Evolutionary conservation across 129 eudicot species (phyloP).

Genomic region (Kitagawia praeruptora): DNA sequence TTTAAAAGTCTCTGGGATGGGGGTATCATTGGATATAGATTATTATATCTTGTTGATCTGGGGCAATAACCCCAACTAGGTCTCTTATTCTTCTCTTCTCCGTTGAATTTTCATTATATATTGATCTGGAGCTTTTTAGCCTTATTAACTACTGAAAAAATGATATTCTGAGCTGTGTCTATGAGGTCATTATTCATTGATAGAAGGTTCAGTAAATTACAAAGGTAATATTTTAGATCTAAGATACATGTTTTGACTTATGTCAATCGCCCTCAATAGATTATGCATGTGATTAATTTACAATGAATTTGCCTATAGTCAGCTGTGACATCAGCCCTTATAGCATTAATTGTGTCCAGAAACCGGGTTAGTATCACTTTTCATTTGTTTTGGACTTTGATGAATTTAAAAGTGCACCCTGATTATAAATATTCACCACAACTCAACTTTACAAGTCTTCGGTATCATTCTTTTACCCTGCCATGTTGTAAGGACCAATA

Average conservation of each 20-base stretch:
- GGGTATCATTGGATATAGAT: background rate
- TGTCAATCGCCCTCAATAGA: background rate
- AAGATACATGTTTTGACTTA: background rate
- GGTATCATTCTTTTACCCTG: no score
- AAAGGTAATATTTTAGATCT: background rate
- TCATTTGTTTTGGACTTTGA: no score
- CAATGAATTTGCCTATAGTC: background rate
- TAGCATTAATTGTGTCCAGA: constrained; percentile 13
- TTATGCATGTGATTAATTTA: background rate
- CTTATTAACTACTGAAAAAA: background rate
- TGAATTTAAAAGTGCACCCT: no score
- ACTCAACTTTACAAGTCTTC: no score
- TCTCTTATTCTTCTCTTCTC: background rate
- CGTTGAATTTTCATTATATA: background rate
- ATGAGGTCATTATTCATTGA: background rate
- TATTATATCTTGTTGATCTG: background rate
- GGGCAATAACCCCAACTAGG: background rate
- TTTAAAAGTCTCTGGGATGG: background rate
- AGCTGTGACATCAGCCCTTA: constrained; percentile 59
- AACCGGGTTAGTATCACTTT: no score
- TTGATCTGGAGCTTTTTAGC: background rate
- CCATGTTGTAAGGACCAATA: no score
- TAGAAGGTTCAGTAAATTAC: background rate
- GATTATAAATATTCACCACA: no score
- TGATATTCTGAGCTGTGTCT: background rate